phyloP scores from a whole-genome alignment of 75 land plant genomes.

The Pseudotsuga menziesii region DNA sequence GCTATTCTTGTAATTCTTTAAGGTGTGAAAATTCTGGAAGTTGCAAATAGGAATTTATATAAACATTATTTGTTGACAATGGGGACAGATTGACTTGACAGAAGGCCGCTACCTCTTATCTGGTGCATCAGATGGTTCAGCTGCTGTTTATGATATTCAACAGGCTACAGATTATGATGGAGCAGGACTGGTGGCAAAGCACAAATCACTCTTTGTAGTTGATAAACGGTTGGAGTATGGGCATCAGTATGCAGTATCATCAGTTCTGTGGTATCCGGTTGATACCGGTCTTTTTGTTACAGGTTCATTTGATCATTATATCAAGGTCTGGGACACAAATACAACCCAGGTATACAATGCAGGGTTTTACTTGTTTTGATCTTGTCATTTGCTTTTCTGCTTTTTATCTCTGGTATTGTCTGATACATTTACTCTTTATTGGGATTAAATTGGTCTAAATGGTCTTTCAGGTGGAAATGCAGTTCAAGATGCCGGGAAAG shows the following conservation, averaged over 20 bases:
- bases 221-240: constrained; percentile 67
- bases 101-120: constrained; percentile 80
- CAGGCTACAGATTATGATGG: constrained; percentile 46
- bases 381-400: background rate
- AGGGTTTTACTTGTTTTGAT: background rate
- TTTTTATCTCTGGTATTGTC: background rate
- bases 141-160: constrained; percentile 72
- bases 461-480: constrained; percentile 59
- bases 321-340: constrained; percentile 98
- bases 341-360: constrained; percentile 44
- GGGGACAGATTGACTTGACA: constrained; percentile 74
- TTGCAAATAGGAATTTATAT: constrained; percentile 2
- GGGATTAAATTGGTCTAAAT: background rate
- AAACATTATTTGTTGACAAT: constrained; percentile 15
- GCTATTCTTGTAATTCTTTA: background rate
- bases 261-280: constrained; percentile 91
- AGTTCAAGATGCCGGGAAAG: constrained; percentile 90
- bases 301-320: constrained; percentile 73
- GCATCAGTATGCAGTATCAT: constrained; percentile 74
- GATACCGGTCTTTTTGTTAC: constrained; percentile 93
- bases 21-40: background rate
- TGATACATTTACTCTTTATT: background rate
- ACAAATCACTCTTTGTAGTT: constrained; percentile 59
- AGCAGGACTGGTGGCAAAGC: constrained; percentile 45
- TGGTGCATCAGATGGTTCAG: constrained; percentile 87